phyloP scores from a whole-genome alignment of 2,329 filamentous ascomycete species.

The Hawksworthiomyces lignivorus region DNA sequence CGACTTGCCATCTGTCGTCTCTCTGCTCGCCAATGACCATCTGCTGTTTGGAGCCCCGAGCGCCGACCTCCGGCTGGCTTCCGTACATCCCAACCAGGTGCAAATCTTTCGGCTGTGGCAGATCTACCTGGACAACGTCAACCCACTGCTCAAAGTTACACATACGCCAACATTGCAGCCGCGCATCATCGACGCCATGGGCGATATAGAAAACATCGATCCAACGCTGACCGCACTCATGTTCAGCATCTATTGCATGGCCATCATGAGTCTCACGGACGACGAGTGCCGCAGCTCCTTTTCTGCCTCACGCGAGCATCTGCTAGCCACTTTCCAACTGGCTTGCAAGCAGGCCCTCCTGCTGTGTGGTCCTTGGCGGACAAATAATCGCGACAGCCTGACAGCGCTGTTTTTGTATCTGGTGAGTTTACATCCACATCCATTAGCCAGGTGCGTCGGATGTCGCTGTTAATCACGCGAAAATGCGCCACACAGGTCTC shows the following conservation, averaged over 20 bases:
- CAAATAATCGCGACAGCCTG: slow-evolving; percentile 42
- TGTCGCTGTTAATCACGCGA: too few species aligned
- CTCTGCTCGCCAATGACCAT: slow-evolving; percentile 4
- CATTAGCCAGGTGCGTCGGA: too few species aligned
- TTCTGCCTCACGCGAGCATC: slow-evolving; percentile 28
- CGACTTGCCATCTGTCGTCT: too few species aligned
- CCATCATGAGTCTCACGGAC: slow-evolving; percentile 33
- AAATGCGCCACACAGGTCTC: too few species aligned
- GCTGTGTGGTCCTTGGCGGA: slow-evolving; percentile 41
- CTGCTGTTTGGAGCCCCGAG: slow-evolving; percentile 44
- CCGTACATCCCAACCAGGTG: slow-evolving; percentile 40
- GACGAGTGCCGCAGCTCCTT: slow-evolving; percentile 37
- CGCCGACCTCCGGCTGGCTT: slow-evolving; percentile 33
- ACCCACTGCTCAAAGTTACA: slow-evolving; percentile 51
- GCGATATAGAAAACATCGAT: slow-evolving; percentile 31
- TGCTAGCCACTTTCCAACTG: slow-evolving; percentile 36
- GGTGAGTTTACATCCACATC: slow-evolving; percentile 29
- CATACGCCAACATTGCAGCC: slow-evolving; percentile 48
- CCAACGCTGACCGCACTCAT: slow-evolving; percentile 45
- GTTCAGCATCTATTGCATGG: slow-evolving; percentile 43
- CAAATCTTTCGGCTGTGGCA: slow-evolving; percentile 48
- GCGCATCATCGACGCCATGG: slow-evolving; percentile 41
- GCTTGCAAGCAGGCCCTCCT: slow-evolving; percentile 47
- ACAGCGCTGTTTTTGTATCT: slow-evolving; percentile 51
- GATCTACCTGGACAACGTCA: slow-evolving; percentile 48